Base-by-base conservation (phyloP, 2,329 filamentous ascomycete species). In the Fusarium continuum region DNA sequence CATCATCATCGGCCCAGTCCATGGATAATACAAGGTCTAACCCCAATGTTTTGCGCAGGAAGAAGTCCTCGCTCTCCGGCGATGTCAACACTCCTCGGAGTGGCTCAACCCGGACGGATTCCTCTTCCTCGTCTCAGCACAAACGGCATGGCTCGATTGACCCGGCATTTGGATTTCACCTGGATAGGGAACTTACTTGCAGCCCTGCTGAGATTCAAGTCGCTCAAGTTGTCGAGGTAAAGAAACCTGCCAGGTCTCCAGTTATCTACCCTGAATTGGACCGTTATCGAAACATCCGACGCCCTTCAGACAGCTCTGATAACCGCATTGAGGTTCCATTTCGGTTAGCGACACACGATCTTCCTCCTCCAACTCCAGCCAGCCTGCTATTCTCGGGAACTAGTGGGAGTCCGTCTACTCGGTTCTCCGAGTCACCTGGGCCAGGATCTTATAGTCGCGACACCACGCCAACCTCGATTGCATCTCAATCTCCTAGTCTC, bases 391-490 rank as follows among this genome's bases (percentile, higher is more conserved):
- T 89, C 47, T 88, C 85, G 0, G 83, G 83, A 35, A 82, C 88
- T 48, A 92, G 90, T 59, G 86, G 82, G 20, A 92, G 89, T 55
- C 89, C 90, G 31, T 93, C 90, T 5, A 92, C 91, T 2, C 82
- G 88, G 59, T 92, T 90, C 69, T 91, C 89, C 2, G 90, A 87
- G 52, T 93, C 91, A 1, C 87, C 87, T 2, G 85, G 85, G 2
- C 86, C 89, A 10, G 86, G 88, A 3, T 78, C 86, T 6, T 93
- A 92, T 75, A 93, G 90, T 71, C 84, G 90, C 61, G 89, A 91
- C 56, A 92, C 90, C 1, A 93, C 91, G 4, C 91, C 91, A 7
- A 92, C 90, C 5, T 93, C 91, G 9, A 88, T 91, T 62, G 90
- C 88, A 8, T 93, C 91, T 2, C 88, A 90, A 68, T 93, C 90